phyloP scores from a whole-genome alignment of 2,329 filamentous ascomycete genomes.

The Fusarium secorum region DNA sequence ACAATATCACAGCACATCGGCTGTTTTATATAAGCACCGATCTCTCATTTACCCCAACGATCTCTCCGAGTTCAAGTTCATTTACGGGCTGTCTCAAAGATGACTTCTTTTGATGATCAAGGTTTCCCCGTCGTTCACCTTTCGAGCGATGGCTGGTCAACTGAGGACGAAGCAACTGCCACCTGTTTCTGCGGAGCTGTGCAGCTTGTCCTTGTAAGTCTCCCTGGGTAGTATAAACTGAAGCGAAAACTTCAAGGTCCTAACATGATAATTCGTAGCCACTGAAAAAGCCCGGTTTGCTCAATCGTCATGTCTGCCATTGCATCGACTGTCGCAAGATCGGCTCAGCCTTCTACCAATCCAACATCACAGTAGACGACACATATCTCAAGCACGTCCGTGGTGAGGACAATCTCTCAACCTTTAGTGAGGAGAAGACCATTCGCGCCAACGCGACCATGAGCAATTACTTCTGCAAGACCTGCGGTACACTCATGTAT shows the following conservation, averaged over 20 bases:
- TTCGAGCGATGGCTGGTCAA: not conserved
- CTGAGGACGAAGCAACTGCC: not conserved
- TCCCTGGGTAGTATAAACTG: fast-evolving
- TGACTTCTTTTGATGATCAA: not conserved
- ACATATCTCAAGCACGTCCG: not conserved
- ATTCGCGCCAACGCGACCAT: constrained; percentile 48
- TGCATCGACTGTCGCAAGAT: constrained; percentile 2
- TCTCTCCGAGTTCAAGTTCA: not conserved
- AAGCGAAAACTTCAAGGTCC: not conserved
- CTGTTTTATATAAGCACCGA: not conserved
- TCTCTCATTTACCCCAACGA: not conserved
- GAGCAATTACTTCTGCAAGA: constrained; percentile 68
- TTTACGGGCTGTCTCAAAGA: not conserved
- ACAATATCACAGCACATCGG: not conserved
- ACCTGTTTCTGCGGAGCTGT: not conserved
- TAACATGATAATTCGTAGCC: not conserved
- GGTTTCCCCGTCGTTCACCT: not conserved
- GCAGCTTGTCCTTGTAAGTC: not conserved
- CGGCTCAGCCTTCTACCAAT: constrained; percentile 1
- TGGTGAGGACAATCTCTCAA: not conserved
- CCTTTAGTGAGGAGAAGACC: not conserved
- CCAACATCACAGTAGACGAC: not conserved
- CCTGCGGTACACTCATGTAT: constrained; percentile 69
- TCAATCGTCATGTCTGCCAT: not conserved
- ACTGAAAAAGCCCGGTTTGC: not conserved